Percentiles rank a stretch among this genome's conserved stretches.
These are phyloP conservation scores for Silene uniflora DNA, from an alignment of 148 eudicot genomes.

Conservation along the genomic window DNA sequence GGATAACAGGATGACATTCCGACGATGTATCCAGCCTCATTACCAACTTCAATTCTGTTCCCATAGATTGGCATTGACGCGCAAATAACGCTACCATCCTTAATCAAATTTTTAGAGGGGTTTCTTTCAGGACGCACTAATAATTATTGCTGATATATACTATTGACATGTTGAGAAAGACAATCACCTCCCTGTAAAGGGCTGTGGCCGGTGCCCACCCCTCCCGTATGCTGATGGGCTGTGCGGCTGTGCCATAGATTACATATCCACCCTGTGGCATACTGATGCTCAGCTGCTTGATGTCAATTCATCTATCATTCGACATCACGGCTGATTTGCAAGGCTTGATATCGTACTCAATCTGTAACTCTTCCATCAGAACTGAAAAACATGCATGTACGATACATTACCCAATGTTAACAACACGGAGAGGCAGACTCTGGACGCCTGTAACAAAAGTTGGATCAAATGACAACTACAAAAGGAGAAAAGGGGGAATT, in stretches of 20 bases:
- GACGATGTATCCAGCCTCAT: slow-evolving; percentile 84
- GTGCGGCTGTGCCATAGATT: slow-evolving; percentile 68
- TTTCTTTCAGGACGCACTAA: too few relatives aligned
- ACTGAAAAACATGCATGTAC: neutral
- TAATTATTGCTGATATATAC: too few relatives aligned
- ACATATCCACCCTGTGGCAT: slow-evolving; percentile 69
- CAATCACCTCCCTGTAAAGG: slow-evolving; percentile 69
- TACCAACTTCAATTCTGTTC: slow-evolving; percentile 59
- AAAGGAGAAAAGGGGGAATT: neutral
- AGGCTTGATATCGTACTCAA: slow-evolving; percentile 60
- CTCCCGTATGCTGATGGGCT: slow-evolving; percentile 86
- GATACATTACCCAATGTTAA: too few relatives aligned
- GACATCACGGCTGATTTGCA: slow-evolving; percentile 34
- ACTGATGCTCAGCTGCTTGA: slow-evolving; percentile 36
- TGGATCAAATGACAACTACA: too few relatives aligned
- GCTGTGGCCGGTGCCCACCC: slow-evolving; percentile 60
- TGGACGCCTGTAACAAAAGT: too few relatives aligned
- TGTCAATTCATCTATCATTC: slow-evolving; percentile 34
- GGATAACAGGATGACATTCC: slow-evolving; percentile 97
- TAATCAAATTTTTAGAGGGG: slow-evolving; percentile 15
- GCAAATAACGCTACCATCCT: slow-evolving; percentile 74
- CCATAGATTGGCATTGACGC: slow-evolving; percentile 72
- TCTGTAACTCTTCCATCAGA: slow-evolving; percentile 28
- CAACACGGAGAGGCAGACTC: too few relatives aligned
- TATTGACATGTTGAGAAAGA: too few relatives aligned